Evolutionary conservation across 2,329 filamentous ascomycete genomes (phyloP), one percentile per base, ranked within the genome.

Genomic region (Xylariaceae sp.): DNA sequence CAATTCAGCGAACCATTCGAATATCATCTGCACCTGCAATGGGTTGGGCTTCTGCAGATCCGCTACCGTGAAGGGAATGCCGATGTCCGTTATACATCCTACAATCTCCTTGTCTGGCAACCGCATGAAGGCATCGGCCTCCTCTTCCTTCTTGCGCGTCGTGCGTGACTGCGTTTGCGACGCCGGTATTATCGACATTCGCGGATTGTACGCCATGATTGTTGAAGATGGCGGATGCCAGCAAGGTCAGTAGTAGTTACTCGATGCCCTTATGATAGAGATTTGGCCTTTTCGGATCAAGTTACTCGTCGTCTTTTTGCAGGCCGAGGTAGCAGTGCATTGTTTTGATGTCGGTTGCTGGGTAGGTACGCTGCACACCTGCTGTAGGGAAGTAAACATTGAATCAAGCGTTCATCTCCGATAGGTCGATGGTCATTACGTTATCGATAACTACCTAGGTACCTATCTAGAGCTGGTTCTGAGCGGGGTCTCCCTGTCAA

Each of bases 61-160:
- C 57, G 87, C 83, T 16, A 92, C 78, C 34, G 84, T 88, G 71
- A 97, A 96, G 26, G 84, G 85, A 65, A 97, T 92, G 55, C 92
- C 92, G 66, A 97, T 96, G 70, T 97, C 94, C 66, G 87, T 94
- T 75, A 99, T 96, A 72, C 94, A 99, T 69, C 89, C 91, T 63
- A 92, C 92, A 57, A 99, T 96, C 71, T 99, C 94, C 65, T 78
- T 79, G 70, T 84, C 83, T 7, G 80, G 76, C 53, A 84, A 75
- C 51, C 78, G 76, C 75, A 84, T 83, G 63, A 81, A 79, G 51
- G 80, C 78, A 66, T 83, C 79, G 49, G 79, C 76, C 53, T 82
- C 68, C 26, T 83, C 80, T 60, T 82, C 80, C 67, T 81, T 83
- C 66, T 80, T 81, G 64, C 80, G 77, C 54, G 74, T 12, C 9